Evolutionary conservation across 1,284 basidiomycete genomes (phyloP).

Genomic region (Rhizopogon hawkerae): DNA sequence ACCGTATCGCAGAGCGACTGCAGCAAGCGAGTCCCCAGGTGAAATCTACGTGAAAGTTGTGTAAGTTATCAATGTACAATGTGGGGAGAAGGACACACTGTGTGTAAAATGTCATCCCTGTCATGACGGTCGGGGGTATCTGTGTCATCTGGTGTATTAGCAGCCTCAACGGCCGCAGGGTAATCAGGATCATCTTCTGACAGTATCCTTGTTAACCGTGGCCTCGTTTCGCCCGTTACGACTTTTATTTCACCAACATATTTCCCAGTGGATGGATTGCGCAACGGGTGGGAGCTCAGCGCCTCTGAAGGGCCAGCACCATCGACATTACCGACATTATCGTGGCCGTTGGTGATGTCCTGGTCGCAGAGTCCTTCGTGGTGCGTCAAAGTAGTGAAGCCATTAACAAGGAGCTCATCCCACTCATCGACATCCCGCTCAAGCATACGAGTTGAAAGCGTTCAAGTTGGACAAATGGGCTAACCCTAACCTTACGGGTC

Average conservation of each 20-base stretch:
- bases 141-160: background rate
- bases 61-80: background rate
- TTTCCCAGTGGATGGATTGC: constrained; percentile 2
- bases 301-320: background rate
- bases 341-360: too few relatives aligned
- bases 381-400: background rate
- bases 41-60: constrained; percentile 41
- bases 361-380: background rate
- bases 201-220: background rate
- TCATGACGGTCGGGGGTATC: background rate
- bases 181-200: background rate
- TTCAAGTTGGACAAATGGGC: too few relatives aligned
- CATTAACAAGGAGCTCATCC: constrained; percentile 8
- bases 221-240: background rate
- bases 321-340: background rate
- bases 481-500: too few relatives aligned
- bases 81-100: background rate
- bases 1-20: constrained; percentile 82
- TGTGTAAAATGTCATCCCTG: background rate
- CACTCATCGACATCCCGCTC: constrained; percentile 2
- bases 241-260: background rate
- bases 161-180: too few relatives aligned
- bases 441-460: constrained; percentile 7
- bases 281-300: constrained; percentile 14
- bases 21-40: constrained; percentile 70